Evolutionary conservation across 768 basidiomycete genomes (phyloP).

Genomic region (Tylopilus sp.): DNA sequence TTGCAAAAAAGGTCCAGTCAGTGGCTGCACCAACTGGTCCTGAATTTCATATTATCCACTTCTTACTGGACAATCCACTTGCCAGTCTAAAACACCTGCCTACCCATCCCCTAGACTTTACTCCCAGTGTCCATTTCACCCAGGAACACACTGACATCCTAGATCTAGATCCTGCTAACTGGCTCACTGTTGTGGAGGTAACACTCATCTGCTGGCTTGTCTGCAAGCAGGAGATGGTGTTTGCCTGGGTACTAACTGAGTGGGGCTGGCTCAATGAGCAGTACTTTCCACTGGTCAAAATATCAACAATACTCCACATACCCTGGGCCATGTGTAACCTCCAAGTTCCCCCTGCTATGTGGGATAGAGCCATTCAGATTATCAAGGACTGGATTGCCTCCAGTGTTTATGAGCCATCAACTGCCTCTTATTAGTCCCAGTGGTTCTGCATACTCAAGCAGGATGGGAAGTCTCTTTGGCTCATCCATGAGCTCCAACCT

Average conservation of each 20-base stretch:
- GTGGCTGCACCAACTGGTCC: no score
- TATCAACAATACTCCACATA: neutral
- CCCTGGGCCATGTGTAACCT: neutral
- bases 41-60: no score
- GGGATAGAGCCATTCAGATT: slow-evolving; percentile 7
- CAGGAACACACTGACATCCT: neutral
- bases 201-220: no score
- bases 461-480: neutral
- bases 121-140: neutral
- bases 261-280: neutral
- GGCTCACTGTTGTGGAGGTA: neutral
- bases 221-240: no score
- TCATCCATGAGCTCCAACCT: neutral
- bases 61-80: no score
- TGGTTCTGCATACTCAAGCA: slow-evolving; percentile 6
- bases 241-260: neutral
- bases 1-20: no score
- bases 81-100: no score
- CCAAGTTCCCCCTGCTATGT: neutral
- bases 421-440: neutral
- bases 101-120: neutral
- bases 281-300: neutral
- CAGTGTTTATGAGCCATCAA: slow-evolving; percentile 36
- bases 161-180: neutral
- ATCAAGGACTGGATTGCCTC: slow-evolving; percentile 33